Percentiles rank a stretch among this genome's conserved stretches.
Conservation (phyloP, 108 stramenopile genomes). For the Pseudonitzschia multistriata region DNA sequence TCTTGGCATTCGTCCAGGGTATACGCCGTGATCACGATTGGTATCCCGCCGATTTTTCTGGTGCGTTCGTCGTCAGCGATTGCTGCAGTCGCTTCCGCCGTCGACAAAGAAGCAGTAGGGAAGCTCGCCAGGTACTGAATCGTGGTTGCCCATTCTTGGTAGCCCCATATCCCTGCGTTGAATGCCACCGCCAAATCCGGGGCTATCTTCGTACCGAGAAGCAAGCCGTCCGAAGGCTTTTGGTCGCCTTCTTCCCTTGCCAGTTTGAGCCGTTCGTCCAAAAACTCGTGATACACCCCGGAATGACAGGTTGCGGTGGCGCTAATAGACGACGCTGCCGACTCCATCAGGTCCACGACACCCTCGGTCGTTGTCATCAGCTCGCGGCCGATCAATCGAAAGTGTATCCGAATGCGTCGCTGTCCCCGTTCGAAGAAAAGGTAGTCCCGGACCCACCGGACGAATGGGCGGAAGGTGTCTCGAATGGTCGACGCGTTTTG, state of each 20-base stretch:
- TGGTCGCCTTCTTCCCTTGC: constrained; percentile 12
- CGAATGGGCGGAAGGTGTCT: constrained; percentile 57
- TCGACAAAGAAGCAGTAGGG: not conserved
- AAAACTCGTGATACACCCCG: constrained; percentile 66
- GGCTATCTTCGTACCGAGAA: not conserved
- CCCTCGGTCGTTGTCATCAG: constrained; percentile 25
- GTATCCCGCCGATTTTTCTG: constrained; percentile 9
- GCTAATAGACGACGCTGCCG: constrained; percentile 13
- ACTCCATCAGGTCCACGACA: constrained; percentile 10
- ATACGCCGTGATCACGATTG: constrained; percentile 79
- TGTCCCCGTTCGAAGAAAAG: not conserved
- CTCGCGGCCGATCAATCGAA: constrained; percentile 76
- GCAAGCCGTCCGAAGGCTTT: not conserved
- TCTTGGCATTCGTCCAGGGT: constrained; percentile 80
- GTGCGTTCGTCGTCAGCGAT: not conserved
- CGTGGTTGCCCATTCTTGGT: constrained; percentile 79
- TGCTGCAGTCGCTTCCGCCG: not conserved
- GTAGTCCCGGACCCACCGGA: constrained; percentile 56
- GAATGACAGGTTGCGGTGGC: constrained; percentile 62
- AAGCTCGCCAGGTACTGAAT: constrained; percentile 37
- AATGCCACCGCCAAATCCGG: constrained; percentile 68
- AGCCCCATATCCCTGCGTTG: constrained; percentile 89
- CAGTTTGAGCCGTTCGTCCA: constrained; percentile 13
- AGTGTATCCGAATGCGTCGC: constrained; percentile 21
- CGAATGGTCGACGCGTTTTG: constrained; percentile 53